Conservation (phyloP, 1,284 basidiomycete genomes). For the Ustilago curta region DNA sequence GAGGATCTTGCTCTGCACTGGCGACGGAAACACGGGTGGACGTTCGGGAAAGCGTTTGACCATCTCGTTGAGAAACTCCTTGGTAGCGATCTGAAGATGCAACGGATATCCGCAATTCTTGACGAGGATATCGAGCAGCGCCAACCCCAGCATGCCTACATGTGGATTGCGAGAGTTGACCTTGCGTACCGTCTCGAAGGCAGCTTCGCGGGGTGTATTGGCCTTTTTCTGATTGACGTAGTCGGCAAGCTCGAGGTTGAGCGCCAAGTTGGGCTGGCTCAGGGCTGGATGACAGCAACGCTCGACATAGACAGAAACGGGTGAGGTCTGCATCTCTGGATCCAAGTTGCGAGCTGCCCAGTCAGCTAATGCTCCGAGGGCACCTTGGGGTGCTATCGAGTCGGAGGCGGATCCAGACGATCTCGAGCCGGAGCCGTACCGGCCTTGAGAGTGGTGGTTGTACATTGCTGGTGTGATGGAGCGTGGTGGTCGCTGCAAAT, state of each 20-base stretch:
- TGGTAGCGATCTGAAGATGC: conserved; percentile 97
- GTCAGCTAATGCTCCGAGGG: conserved; percentile 54
- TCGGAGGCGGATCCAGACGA: conserved; percentile 22
- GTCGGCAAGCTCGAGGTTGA: conserved; percentile 93
- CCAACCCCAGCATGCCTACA: conserved; percentile 80
- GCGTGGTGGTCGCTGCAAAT: neutral
- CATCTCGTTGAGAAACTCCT: conserved; percentile 98
- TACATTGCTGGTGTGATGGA: conserved; percentile 27
- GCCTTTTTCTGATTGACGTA: conserved; percentile 95
- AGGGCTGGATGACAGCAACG: conserved; percentile 89
- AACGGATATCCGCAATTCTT: conserved; percentile 96
- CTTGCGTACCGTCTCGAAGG: conserved; percentile 82
- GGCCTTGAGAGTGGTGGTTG: conserved; percentile 45
- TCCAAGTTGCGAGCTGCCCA: conserved; percentile 63
- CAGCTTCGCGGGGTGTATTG: conserved; percentile 93
- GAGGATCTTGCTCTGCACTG: conserved; percentile 92
- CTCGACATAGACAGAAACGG: conserved; percentile 69
- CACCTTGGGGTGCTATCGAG: conserved; percentile 43
- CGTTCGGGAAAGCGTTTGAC: conserved; percentile 97
- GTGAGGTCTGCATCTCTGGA: conserved; percentile 50
- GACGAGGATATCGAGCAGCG: conserved; percentile 89
- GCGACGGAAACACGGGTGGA: conserved; percentile 91
- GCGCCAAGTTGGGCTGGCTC: conserved; percentile 88
- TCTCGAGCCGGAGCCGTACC: conserved; percentile 35
- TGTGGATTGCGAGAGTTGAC: conserved; percentile 92